These are phyloP conservation scores for Spathaspora jeffriesii DNA, from an alignment of 1,139 yeast species.

Conservation along the genomic window DNA sequence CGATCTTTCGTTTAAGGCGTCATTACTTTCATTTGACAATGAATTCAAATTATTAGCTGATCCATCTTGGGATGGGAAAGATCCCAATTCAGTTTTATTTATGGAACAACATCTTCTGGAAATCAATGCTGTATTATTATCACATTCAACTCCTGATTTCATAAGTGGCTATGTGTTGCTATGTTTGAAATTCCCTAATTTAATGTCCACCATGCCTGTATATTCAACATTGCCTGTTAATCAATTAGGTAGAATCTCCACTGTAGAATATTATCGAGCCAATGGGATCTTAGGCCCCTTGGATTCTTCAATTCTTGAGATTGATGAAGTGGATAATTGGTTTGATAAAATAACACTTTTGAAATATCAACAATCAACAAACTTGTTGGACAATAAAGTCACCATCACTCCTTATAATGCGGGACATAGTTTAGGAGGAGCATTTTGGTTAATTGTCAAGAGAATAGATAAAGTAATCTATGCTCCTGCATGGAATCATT, in stretches of 20 bases:
- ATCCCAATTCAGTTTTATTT: constrained; percentile 38
- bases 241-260: constrained; percentile 82
- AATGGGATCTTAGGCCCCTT: constrained; percentile 78
- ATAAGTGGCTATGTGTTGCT: constrained; percentile 79
- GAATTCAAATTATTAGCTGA: constrained; percentile 61
- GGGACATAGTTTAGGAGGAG: constrained; percentile 94
- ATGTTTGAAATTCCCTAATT: constrained; percentile 57
- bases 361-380: constrained; percentile 80
- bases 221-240: constrained; percentile 89
- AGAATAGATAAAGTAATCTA: constrained; percentile 79
- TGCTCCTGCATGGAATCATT: constrained; percentile 96
- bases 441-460: constrained; percentile 77
- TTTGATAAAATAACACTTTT: constrained; percentile 70
- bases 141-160: constrained; percentile 84
- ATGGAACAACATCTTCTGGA: constrained; percentile 47
- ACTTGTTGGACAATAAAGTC: constrained; percentile 59
- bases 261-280: constrained; percentile 77
- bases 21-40: constrained; percentile 44
- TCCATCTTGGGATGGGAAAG: constrained; percentile 69
- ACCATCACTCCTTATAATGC: constrained; percentile 83
- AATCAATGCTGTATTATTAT: constrained; percentile 69
- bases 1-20: constrained; percentile 39
- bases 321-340: constrained; percentile 76
- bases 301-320: constrained; percentile 57
- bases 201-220: constrained; percentile 68